Evolutionary conservation across 768 basidiomycete species (phyloP), one percentile per base, ranked within the genome.

Genomic region (Russula vinacea): DNA sequence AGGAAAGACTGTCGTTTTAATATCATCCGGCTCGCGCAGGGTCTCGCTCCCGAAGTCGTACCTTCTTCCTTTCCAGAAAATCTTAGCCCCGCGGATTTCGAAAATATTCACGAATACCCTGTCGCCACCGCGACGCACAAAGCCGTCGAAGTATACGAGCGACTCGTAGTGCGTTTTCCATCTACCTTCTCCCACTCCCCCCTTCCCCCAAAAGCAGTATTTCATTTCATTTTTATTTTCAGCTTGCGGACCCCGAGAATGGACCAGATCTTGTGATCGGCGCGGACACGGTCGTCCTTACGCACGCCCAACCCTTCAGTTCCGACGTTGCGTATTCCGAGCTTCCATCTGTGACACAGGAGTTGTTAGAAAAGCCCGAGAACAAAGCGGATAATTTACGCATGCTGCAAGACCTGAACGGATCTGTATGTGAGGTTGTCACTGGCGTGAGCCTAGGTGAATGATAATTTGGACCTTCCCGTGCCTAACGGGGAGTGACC

Each of bases 281-380:
- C 39, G 97, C 96, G 67, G 97, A 99, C 73, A 98, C 97, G 0
- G 87, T 99, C 16, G 94, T 98, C n/a, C 78, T 99, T 47, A 89
- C 87, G 5, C 90, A 89, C 69, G 80, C 83, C 0, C 79, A 83
- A 56, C 85, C 88, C 0, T 76, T 83, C 49, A 82, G 84, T 2
- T 82, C 86, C 13, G 80, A 82, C 58, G 74, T 74, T 1, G 80
- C 84, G 10, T 84, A 83, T 56, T 81, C 83, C 13, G 77, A 85
- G 14, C 74, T 83, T 10, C 81, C 83, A 2, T 73, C 78, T 29
- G 74, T 74, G 6, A 73, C 71, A 1, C 92, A 92, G 61, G 90
- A 93, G 56, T 78, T 98, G 8, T 78, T 98, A 1, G 97, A 99
- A 75, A 99, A 98, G 72, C 97, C 97, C 0, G 52, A 65, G 0